These are phyloP conservation scores for Theileria orientalis DNA, from an alignment of 169 alveolate species.

Conservation along the genomic window DNA sequence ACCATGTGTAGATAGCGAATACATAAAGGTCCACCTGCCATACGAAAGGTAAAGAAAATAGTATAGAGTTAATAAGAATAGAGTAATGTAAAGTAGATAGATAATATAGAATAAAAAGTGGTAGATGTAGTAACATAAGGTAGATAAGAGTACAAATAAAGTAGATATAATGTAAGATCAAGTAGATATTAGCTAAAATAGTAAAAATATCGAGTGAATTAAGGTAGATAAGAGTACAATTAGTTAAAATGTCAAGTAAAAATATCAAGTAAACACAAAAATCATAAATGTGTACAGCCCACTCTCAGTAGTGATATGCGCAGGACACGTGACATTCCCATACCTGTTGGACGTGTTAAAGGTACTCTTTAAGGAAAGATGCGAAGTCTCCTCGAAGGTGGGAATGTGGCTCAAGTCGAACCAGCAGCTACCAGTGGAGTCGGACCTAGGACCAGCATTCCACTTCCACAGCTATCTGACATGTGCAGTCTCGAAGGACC, in stretches of 20 bases:
- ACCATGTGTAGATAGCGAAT: constrained; percentile 24
- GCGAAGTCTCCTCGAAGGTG: constrained; percentile 37
- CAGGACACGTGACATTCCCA: constrained; percentile 60
- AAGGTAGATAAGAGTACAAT: no score
- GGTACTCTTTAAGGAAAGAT: constrained; percentile 1
- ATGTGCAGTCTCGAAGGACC: constrained; percentile 72
- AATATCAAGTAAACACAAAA: no score
- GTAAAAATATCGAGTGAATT: no score
- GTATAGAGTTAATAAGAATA: not conserved
- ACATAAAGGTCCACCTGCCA: constrained; percentile 37
- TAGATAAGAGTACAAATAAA: no score
- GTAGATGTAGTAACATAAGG: no score
- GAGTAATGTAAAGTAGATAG: not conserved
- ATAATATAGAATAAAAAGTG: no score
- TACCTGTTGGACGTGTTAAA: constrained; percentile 36
- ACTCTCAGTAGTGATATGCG: constrained; percentile 49
- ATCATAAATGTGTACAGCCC: constrained; percentile 35
- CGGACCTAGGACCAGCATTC: constrained; percentile 69
- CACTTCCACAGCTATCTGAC: constrained; percentile 70
- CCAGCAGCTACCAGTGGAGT: constrained; percentile 64
- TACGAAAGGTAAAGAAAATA: constrained; percentile 45
- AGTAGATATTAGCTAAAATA: no score
- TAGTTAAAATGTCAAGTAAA: no score
- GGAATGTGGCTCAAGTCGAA: constrained; percentile 42
- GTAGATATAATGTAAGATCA: no score